phyloP scores from a whole-genome alignment of 495 filamentous ascomycete genomes.

The Chaetomium cochliodes region DNA sequence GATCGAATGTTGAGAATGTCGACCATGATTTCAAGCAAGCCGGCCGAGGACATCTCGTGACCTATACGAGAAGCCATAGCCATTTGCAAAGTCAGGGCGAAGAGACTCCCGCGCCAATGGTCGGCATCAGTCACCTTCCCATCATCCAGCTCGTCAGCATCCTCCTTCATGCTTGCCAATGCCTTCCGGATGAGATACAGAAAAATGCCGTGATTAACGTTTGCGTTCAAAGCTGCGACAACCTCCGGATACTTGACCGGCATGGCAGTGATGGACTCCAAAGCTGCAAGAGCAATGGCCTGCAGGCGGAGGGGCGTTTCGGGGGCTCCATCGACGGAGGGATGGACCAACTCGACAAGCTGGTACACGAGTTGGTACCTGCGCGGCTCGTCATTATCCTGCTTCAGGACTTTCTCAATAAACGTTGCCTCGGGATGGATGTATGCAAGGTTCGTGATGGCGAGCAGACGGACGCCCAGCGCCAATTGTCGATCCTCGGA shows the following conservation, averaged over 20 bases:
- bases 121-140: slow-evolving; percentile 63
- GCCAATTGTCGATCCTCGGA: slow-evolving; percentile 68
- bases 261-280: slow-evolving; percentile 80
- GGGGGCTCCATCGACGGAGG: slow-evolving; percentile 62
- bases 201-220: slow-evolving; percentile 94
- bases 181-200: slow-evolving; percentile 89
- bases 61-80: slow-evolving; percentile 67
- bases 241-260: slow-evolving; percentile 76
- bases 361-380: slow-evolving; percentile 89
- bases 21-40: slow-evolving; percentile 82
- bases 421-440: slow-evolving; percentile 77
- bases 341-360: slow-evolving; percentile 83
- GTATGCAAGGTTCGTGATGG: slow-evolving; percentile 89
- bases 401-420: slow-evolving; percentile 76
- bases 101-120: slow-evolving; percentile 85
- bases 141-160: slow-evolving; percentile 53
- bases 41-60: slow-evolving; percentile 76
- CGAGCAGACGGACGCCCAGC: slow-evolving; percentile 76
- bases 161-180: slow-evolving; percentile 70
- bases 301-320: slow-evolving; percentile 71
- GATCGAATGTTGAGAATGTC: slow-evolving; percentile 86
- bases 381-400: slow-evolving; percentile 87
- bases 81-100: slow-evolving; percentile 75
- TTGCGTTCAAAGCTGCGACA: slow-evolving; percentile 79
- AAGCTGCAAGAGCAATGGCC: slow-evolving; percentile 72